Conservation (phyloP, 257 asterid species). For the Salvia rosmarinus region DNA sequence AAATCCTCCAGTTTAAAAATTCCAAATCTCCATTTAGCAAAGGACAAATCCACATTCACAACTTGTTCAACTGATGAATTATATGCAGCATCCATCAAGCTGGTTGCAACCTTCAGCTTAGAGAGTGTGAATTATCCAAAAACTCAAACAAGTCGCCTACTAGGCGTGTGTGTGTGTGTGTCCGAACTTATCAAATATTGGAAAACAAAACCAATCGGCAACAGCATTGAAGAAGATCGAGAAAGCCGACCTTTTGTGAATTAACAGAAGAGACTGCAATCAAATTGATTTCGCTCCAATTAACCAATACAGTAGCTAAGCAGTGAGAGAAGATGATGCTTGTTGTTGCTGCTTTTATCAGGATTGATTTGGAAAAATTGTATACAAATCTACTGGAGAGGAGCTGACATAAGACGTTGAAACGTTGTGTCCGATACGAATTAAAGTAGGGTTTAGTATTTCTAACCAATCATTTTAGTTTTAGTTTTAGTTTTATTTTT, state of each 20-base stretch:
- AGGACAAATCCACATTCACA: slow-evolving; percentile 15
- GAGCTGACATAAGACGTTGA: neutral
- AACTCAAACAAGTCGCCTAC: neutral
- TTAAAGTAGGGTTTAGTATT: no score
- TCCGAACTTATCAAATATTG: neutral
- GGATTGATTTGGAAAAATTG: neutral
- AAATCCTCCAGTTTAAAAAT: neutral
- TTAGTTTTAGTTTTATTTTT: no score
- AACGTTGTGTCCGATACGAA: no score
- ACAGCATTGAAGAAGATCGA: slow-evolving; percentile 1
- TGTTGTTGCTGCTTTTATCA: neutral
- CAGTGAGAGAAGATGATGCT: neutral
- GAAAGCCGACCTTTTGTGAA: slow-evolving; percentile 17
- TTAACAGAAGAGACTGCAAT: neutral
- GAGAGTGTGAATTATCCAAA: neutral
- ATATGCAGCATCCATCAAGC: neutral
- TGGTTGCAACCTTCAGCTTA: neutral
- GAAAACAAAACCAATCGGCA: neutral
- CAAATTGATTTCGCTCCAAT: slow-evolving; percentile 14
- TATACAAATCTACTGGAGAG: neutral
- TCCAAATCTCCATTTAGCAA: neutral
- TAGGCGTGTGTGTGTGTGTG: neutral
- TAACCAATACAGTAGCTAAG: neutral
- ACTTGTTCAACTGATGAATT: neutral
- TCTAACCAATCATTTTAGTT: no score